Evolutionary conservation across 139 green algal species (phyloP).

Genomic region (Micractinium conductrix): DNA sequence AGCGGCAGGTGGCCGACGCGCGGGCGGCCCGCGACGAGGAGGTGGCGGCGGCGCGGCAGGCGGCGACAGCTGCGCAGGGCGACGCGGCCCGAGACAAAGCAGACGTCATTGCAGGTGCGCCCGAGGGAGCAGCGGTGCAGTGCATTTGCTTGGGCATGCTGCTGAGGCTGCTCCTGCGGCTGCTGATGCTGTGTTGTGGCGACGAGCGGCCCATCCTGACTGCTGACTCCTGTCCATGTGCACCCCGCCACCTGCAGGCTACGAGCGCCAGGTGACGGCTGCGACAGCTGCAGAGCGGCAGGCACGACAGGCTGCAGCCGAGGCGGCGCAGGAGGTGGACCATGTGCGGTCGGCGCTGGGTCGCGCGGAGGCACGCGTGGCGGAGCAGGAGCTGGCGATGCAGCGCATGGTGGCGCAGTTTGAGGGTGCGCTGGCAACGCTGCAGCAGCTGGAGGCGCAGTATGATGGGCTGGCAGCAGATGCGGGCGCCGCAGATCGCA

Average conservation of each 20-base stretch:
- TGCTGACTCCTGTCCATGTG: neutral
- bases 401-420: conserved; percentile 51
- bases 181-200: neutral
- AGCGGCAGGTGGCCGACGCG: conserved; percentile 42
- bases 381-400: conserved; percentile 43
- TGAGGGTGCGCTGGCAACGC: conserved; percentile 48
- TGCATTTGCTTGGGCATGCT: neutral
- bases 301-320: conserved; percentile 6
- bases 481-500: conserved; percentile 28
- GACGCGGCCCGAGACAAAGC: conserved; percentile 17
- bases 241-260: too few relatives aligned
- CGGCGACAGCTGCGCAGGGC: conserved; percentile 2
- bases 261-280: conserved; percentile 35
- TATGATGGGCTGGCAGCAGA: conserved; percentile 45
- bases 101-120: conserved; percentile 26
- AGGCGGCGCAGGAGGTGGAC: conserved; percentile 39
- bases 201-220: neutral
- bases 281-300: conserved; percentile 35
- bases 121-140: neutral
- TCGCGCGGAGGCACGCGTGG: conserved; percentile 31
- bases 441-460: conserved; percentile 55
- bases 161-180: neutral
- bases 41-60: conserved; percentile 12
- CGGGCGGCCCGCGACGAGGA: conserved; percentile 35
- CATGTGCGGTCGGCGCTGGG: conserved; percentile 37